Base-by-base conservation (phyloP, 2,329 filamentous ascomycete genomes). In the Penicillium freii region DNA sequence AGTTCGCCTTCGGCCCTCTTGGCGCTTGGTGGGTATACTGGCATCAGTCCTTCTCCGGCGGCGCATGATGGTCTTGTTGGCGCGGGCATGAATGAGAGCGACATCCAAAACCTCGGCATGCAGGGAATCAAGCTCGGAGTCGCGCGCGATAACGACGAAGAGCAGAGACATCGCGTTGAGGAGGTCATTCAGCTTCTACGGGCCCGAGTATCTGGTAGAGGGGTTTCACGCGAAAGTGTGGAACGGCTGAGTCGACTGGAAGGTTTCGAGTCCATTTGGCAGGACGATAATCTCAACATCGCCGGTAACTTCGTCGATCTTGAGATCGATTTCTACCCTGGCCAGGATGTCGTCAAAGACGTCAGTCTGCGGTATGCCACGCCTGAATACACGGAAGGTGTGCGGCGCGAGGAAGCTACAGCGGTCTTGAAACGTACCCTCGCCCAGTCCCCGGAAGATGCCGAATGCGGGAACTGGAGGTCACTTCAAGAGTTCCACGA, bases 221-320 rank as follows among this genome's bases (percentile, higher is more conserved):
- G 77, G 2, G 71, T 79, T 29, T 77, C 75, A 50, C 69, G 77
- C 17, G 76, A 78, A 49, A 72, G 74, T 0, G 68, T 79, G 29
- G 76, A 80, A 58, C 69, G 76, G 48, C 52, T 79, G 23, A 75
- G 72, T 23, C 69, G 72, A 49, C 64, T 79, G 2, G 75, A 78
- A 57, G 77, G 76, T 2, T 78, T 80, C 33, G 76, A 78, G 49
- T 77, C 75, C 15, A 74, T 78, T 42, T 79, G 76, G 76, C 76
- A 79, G 59, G 76, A 79, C 17, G 73, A 79, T 42, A 75, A 72
- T 57, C 69, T 80, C 44, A 78, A 71, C 47, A 78, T 79, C 59
- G 77, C 77, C 8, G 77, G 77, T 5, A 77, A 78, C 46, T 75
- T 74, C 53, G 77, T 80, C 33, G 77, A 79, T 51, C 66, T 80